Evolutionary conservation across 352 stramenopile species (phyloP), one percentile per base, ranked within the genome.

Genomic region (Globisporangium cylindrosporum): DNA sequence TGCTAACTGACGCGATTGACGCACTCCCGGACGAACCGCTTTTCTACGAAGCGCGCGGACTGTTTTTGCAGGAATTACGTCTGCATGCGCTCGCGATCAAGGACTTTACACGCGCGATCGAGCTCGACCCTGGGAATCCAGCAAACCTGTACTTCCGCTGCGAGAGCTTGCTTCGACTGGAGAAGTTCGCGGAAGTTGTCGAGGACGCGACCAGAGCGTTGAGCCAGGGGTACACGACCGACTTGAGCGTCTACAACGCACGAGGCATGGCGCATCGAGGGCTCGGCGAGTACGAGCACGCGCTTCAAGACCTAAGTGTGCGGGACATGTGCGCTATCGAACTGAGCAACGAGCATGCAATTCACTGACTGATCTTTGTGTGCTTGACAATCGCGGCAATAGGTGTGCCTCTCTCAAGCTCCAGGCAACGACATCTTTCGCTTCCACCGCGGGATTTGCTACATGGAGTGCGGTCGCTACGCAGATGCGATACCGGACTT

Each of bases 361-460:
- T 58, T 43, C 15, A 24, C 7, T 9, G 18, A 60, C 56, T 61
- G 18, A 60, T 9, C 14, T 18, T 14, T 60, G 25, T 22, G 46
- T 18, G 36, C 24, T 55, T 43, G 54, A 18, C 22, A 36, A 22
- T 61, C 12, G 4, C 10, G 4, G 10, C n/a, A 20, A 7, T 58
- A 84, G 83, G 48, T 68, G 29, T 89, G 84, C 43, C 53, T 92
- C 54, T 36, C 61, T 4, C 66, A 81, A 56, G 48, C 64, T 6
- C 76, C 84, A 0, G 62, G 56, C 34, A 90, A 89, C 58, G 79
- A 90, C 49, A 72, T 90, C 27, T 92, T 91, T 58, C 79, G 73
- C 7, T 91, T 89, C 56, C 84, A 94, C 46, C 82, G 84, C 10
- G 81, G 72, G 0, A 54, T 92, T 18, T 92, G 84, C 53, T 68